phyloP scores from a whole-genome alignment of 805 yeast genomes.

The Starmerella riodocensis region DNA sequence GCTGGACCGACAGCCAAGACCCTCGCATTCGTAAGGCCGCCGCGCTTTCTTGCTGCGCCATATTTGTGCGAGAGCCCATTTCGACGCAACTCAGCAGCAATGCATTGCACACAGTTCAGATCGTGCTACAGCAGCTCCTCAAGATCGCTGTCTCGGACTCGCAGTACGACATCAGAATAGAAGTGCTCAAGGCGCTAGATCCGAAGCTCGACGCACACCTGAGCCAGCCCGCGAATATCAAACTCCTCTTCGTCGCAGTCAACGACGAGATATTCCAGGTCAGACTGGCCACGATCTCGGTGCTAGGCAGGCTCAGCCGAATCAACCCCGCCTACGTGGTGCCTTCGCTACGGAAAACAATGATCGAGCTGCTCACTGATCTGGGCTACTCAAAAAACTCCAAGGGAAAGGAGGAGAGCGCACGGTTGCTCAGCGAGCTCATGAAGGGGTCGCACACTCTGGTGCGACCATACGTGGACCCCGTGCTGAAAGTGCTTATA shows the following conservation, averaged over 20 bases:
- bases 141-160: conserved; percentile 83
- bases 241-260: conserved; percentile 70
- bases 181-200: conserved; percentile 60
- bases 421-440: conserved; percentile 55
- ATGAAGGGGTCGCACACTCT: conserved; percentile 67
- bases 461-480: conserved; percentile 82
- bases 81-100: conserved; percentile 69
- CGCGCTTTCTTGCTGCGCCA: conserved; percentile 64
- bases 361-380: conserved; percentile 74
- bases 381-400: conserved; percentile 69
- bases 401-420: conserved; percentile 74
- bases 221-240: conserved; percentile 84
- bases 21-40: conserved; percentile 73
- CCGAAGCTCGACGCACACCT: conserved; percentile 77
- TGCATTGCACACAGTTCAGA: conserved; percentile 70
- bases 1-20: conserved; percentile 68
- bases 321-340: conserved; percentile 93
- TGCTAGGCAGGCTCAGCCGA: conserved; percentile 71
- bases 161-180: conserved; percentile 68
- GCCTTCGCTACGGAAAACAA: conserved; percentile 76
- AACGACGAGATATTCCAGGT: conserved; percentile 83
- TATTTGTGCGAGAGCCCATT: conserved; percentile 70
- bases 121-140: conserved; percentile 66
- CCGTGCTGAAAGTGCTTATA: conserved; percentile 72
- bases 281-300: conserved; percentile 59